phyloP scores from a whole-genome alignment of 2,329 filamentous ascomycete species.

The Neobulgaria alba region DNA sequence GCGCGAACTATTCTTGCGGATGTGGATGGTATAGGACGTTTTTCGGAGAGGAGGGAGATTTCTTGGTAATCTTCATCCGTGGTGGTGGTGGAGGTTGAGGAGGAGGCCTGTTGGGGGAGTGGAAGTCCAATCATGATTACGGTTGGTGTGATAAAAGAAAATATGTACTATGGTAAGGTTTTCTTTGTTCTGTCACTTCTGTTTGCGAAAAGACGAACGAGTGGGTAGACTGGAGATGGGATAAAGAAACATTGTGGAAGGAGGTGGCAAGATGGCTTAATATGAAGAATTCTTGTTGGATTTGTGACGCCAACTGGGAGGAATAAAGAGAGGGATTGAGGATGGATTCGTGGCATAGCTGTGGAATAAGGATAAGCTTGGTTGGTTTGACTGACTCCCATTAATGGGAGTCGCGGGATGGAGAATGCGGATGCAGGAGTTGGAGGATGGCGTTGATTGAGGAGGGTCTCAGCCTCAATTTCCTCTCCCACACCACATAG shows the following conservation, averaged over 20 bases:
- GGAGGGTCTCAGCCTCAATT: not conserved
- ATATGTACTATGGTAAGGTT: not conserved
- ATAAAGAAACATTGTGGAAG: not conserved
- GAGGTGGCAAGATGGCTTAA: not conserved
- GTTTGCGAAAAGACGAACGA: too few species aligned
- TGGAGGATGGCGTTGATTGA: not conserved
- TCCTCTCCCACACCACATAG: not conserved
- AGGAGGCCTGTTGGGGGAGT: not conserved
- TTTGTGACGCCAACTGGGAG: too few species aligned
- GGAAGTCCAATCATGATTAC: not conserved
- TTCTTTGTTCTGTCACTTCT: not conserved
- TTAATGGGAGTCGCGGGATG: not conserved
- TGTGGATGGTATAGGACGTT: not conserved
- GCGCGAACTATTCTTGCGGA: not conserved
- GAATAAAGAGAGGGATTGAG: constrained; percentile 1
- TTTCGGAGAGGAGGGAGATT: not conserved
- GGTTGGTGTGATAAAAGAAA: not conserved
- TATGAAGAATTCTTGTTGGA: not conserved
- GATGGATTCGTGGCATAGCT: not conserved
- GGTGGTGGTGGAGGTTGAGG: too few species aligned
- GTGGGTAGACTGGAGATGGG: too few species aligned
- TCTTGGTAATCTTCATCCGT: not conserved
- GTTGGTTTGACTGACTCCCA: too few species aligned
- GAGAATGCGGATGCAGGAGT: not conserved
- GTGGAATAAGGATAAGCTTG: too few species aligned